phyloP scores from a whole-genome alignment of 208 protist genomes.

The Blechomonas ayalai region DNA sequence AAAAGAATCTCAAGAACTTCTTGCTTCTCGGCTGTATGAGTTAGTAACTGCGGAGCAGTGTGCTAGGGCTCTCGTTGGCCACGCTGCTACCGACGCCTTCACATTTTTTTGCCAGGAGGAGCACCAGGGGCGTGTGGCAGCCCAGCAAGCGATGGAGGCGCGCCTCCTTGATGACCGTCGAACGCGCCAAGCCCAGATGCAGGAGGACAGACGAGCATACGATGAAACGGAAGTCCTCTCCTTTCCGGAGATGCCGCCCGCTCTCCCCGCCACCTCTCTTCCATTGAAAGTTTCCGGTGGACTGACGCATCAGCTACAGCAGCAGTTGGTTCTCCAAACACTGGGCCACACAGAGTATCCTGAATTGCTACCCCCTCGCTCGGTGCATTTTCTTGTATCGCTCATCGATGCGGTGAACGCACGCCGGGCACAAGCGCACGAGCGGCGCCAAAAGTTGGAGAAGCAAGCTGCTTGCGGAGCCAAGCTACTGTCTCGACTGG shows the following conservation, averaged over 20 bases:
- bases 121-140: constrained; percentile 24
- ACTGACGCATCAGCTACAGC: constrained; percentile 14
- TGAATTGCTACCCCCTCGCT: constrained; percentile 7
- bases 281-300: background rate
- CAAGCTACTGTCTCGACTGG: constrained; percentile 16
- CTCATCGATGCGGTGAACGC: constrained; percentile 28
- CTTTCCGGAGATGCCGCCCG: background rate
- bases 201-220: constrained; percentile 54
- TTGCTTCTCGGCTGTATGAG: constrained; percentile 26
- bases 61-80: constrained; percentile 23
- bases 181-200: constrained; percentile 22
- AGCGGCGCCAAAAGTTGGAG: constrained; percentile 16
- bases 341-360: constrained; percentile 20
- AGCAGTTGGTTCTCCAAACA: constrained; percentile 26
- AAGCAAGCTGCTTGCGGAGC: constrained; percentile 15
- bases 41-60: constrained; percentile 28
- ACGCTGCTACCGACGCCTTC: constrained; percentile 21
- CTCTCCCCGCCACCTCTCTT: too few species aligned
- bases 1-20: constrained; percentile 23
- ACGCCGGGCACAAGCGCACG: constrained; percentile 16
- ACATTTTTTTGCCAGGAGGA: constrained; percentile 10
- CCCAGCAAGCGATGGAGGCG: constrained; percentile 13
- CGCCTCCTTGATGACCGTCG: constrained; percentile 39
- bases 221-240: constrained; percentile 27
- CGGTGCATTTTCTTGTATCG: constrained; percentile 22